These are phyloP conservation scores for Xylaria telfairii DNA, from an alignment of 495 filamentous ascomycete genomes.

Conservation along the genomic window DNA sequence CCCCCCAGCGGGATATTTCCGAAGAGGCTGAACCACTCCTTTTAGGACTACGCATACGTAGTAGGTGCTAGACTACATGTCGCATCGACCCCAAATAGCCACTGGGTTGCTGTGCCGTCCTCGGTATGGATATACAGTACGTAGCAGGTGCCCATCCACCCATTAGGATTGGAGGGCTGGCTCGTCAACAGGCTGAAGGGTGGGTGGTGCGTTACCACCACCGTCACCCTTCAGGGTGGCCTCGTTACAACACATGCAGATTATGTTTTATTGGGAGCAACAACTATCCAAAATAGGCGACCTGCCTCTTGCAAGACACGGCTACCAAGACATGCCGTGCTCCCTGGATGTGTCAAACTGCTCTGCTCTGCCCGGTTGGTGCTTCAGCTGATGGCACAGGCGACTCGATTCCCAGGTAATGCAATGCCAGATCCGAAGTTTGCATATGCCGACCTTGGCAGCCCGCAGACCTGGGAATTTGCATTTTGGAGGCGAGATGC, in stretches of 20 bases:
- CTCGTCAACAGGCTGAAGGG: slow-evolving; percentile 1
- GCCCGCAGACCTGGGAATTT: slow-evolving; percentile 20
- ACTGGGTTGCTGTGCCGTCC: not conserved
- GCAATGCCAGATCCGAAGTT: slow-evolving; percentile 25
- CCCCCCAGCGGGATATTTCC: not conserved
- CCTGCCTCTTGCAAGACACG: slow-evolving; percentile 8
- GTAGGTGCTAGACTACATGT: slow-evolving; percentile 1
- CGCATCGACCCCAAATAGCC: slow-evolving; percentile 13
- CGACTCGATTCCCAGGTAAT: slow-evolving; percentile 9
- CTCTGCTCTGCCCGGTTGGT: not conserved
- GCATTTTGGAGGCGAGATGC: slow-evolving; percentile 13
- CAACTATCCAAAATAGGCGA: slow-evolving; percentile 4
- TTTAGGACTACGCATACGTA: too few species aligned
- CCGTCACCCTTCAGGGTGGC: not conserved
- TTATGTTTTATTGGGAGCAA: slow-evolving; percentile 6
- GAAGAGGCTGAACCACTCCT: slow-evolving; percentile 16
- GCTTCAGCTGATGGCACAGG: not conserved
- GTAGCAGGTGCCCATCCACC: not conserved
- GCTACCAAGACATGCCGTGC: slow-evolving; percentile 15
- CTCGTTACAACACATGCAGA: slow-evolving; percentile 13
- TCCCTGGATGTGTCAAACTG: not conserved
- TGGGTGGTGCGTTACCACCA: slow-evolving; percentile 1
- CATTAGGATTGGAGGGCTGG: not conserved
- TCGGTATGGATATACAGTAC: not conserved
- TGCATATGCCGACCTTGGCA: slow-evolving; percentile 24